Base-by-base conservation (phyloP, 176 grass and related monocot species). In the Stipa capillata region DNA sequence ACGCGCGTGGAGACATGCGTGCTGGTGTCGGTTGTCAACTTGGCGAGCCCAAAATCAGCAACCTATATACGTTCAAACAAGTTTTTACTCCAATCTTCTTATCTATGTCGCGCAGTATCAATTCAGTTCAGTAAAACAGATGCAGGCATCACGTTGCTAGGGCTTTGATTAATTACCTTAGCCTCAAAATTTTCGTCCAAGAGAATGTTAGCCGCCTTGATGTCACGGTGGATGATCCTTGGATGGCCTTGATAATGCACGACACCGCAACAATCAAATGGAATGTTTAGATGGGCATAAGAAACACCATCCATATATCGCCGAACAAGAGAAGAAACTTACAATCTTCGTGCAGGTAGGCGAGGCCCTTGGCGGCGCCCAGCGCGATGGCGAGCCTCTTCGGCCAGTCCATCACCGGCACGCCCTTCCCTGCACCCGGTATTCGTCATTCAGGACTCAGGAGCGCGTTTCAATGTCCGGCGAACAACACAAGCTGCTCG, bases 321-420 rank as follows among this genome's bases (percentile, higher is more conserved):
- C 47, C 11, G 12, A 28, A 29, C 2, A 40, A 74, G 17, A 20
- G 11, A 47, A 50, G 39, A 7, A 33, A 48, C 20, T 90, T 78
- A 98, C 96, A 99, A 66, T 99, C 96, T 85, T 99, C 96, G 62
- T 99, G 96, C 67, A 99, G 87, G 76, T 99, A 99, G 11, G 96
- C 92, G 11, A 99, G 92, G 7, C 96, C 96, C 77, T 89, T 99
- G n/a, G 96, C 92, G 7, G 96, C 91, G 35, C 92, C 96, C 5
- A 99, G 73, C 41, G 96, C 96, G 59, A 99, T 95, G 50, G 86
- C 67, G 39, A 99, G 90, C 88, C 96, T 89, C 32, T 64, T 89
- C 25, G 74, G 42, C 90, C 90, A 99, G 53, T 87, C 82, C 96
- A 93, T 95, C 65, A 84, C 82, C 27, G 90, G 88, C 44, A 87